Base-by-base conservation (phyloP, 1,139 yeast species). In the Sugiyamaella xylanicola region DNA sequence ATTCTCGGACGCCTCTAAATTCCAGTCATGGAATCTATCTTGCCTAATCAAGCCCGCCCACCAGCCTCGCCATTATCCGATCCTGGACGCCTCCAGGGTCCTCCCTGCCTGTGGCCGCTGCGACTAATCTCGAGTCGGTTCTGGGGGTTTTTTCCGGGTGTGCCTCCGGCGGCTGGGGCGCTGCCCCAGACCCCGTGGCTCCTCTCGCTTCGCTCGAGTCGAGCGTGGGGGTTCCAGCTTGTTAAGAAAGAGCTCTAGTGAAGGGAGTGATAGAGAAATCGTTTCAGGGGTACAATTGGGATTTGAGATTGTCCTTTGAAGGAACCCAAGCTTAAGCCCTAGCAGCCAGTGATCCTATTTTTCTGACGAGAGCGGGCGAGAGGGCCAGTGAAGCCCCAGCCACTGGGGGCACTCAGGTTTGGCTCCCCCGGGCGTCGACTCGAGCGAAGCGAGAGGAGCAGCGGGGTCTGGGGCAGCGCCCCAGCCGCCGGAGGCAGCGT, bases 11-110 rank as follows among this genome's bases (percentile, higher is more conserved):
- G 29, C 29, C 29, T 25, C 29, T 45, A n/a, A 25, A 48, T 48
- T 48, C 52, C 52, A 29, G 44, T 40, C 45, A 25, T 19, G 47
- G 45, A 40, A 27, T 36, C n/a, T 21, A 17, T 19, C 25, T 41
- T 29, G 29, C 52, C 47, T 27, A 40, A 21, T 11, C 39, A 11
- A 37, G 20, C 45, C 35, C 35, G 29, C 13, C 45, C 22, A 29
- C 52, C 52, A 48, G 52, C 52, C 52, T 37, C 44, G 51, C 50
- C 39, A 21, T 46, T 46, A 22, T 46, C 9, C 25, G 7, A 32
- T 4, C 13, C 19, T 5, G 9, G 7, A 40, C 35, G 40, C 40
- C 29, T 8, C 40, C 15, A 20, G 39, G 21, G 27, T 29, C 35
- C 17, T 35, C n/a, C n/a, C n/a, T 21, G 43, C 13, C 8, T 5